Percentiles rank a stretch among this genome's conserved stretches.
These are phyloP conservation scores for Mucor velutinosus DNA, from an alignment of 371 early-diverging fungal genomes.

Conservation along the genomic window DNA sequence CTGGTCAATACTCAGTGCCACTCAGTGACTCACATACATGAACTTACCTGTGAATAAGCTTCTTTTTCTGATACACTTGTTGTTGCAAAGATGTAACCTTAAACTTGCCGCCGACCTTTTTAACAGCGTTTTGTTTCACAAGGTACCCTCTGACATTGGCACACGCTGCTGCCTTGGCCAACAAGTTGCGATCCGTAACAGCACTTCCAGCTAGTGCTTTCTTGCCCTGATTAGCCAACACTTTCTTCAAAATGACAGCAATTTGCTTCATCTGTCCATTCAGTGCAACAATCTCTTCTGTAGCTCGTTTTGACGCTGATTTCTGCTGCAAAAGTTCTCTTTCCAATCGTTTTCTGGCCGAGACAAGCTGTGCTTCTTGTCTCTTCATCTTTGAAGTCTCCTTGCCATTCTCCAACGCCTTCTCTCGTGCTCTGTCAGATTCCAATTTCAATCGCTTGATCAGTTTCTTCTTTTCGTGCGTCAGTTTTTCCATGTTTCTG, in stretches of 20 bases:
- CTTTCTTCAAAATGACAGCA: constrained; percentile 32
- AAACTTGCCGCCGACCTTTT: constrained; percentile 10
- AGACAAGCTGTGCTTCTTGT: constrained; percentile 50
- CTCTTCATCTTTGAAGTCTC: constrained; percentile 69
- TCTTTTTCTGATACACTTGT: constrained; percentile 34
- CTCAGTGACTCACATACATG: too few relatives aligned
- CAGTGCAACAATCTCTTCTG: constrained; percentile 33
- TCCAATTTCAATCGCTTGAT: constrained; percentile 77
- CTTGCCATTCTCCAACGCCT: constrained; percentile 59
- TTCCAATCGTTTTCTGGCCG: constrained; percentile 26
- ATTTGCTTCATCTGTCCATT: constrained; percentile 39
- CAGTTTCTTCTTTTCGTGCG: constrained; percentile 73
- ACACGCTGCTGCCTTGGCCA: constrained; percentile 41
- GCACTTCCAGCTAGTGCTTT: constrained; percentile 10
- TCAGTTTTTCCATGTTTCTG: constrained; percentile 52
- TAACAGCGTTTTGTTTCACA: constrained; percentile 14
- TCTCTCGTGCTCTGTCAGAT: constrained; percentile 61
- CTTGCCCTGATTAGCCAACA: constrained; percentile 4
- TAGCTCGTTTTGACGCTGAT: constrained; percentile 25
- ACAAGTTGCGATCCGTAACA: constrained; percentile 38
- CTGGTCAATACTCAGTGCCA: too few relatives aligned
- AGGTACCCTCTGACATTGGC: constrained; percentile 32
- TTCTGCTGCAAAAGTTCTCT: constrained; percentile 34
- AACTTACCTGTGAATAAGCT: constrained; percentile 20
- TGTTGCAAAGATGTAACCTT: constrained; percentile 30